Conservation (phyloP, 805 yeast species). For the Kluyveromyces dobzhanskii region DNA sequence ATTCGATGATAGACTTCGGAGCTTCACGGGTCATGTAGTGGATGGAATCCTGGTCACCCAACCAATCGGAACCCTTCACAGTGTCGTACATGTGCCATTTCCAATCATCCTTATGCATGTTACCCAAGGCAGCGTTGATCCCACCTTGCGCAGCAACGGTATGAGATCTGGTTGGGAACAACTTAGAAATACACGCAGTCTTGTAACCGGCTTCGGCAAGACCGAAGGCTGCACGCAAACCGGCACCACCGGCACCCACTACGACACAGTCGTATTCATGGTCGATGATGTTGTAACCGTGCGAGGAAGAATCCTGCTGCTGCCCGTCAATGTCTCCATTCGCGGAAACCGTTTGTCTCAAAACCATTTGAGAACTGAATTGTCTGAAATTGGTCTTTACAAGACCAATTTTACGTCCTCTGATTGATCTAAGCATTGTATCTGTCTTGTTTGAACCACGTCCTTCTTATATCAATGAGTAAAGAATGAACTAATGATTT, state of each 20-base stretch:
- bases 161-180: constrained; percentile 97
- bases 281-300: constrained; percentile 79
- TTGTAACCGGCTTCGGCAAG: constrained; percentile 94
- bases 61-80: constrained; percentile 98
- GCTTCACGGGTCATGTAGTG: constrained; percentile 99
- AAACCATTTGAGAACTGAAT: background rate
- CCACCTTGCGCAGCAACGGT: constrained; percentile 99
- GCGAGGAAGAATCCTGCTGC: constrained; percentile 35
- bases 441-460: too few relatives aligned
- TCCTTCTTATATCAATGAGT: too few relatives aligned
- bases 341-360: constrained; percentile 11
- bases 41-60: constrained; percentile 98
- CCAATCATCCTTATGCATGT: constrained; percentile 98
- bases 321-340: constrained; percentile 39
- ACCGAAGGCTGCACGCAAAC: constrained; percentile 97
- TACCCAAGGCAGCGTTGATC: constrained; percentile 96
- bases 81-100: constrained; percentile 99
- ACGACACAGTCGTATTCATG: constrained; percentile 98
- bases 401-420: too few relatives aligned
- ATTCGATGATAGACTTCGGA: constrained; percentile 87
- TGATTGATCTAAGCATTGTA: too few relatives aligned
- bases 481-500: too few relatives aligned
- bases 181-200: constrained; percentile 94
- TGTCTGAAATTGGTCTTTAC: background rate
- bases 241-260: constrained; percentile 99